Evolutionary conservation across 2,329 filamentous ascomycete genomes (phyloP).

Genomic region (Fusarium domesticum): DNA sequence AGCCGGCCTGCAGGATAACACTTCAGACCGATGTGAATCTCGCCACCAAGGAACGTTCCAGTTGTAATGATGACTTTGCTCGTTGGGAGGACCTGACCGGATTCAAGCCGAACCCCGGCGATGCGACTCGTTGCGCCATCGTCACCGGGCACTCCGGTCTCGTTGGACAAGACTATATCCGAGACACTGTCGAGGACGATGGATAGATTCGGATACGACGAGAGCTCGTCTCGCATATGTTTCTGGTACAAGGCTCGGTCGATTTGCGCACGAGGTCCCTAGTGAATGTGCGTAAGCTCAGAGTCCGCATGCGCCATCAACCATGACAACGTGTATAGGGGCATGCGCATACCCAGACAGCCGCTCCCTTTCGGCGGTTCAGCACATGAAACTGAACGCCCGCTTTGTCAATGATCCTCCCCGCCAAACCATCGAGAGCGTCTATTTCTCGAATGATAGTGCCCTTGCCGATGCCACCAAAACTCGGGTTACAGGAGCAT

Average conservation of each 20-base stretch:
- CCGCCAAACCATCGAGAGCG: slow-evolving; percentile 86
- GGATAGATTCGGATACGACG: slow-evolving; percentile 71
- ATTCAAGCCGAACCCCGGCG: slow-evolving; percentile 80
- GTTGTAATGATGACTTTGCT: slow-evolving; percentile 89
- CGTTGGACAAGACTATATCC: slow-evolving; percentile 70
- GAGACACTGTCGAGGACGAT: slow-evolving; percentile 85
- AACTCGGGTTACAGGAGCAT: slow-evolving; percentile 95
- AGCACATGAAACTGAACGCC: slow-evolving; percentile 91
- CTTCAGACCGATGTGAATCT: slow-evolving; percentile 92
- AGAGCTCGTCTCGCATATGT: slow-evolving; percentile 85
- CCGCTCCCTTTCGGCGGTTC: slow-evolving; percentile 86
- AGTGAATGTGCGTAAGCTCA: slow-evolving; percentile 1
- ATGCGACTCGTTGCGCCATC: slow-evolving; percentile 65
- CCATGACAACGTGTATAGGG: not conserved
- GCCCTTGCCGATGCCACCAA: slow-evolving; percentile 97
- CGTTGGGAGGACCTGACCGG: slow-evolving; percentile 78
- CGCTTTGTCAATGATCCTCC: slow-evolving; percentile 86
- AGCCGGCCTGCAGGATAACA: slow-evolving; percentile 84
- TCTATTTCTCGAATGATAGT: slow-evolving; percentile 95
- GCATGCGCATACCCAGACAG: slow-evolving; percentile 69
- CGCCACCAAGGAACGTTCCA: slow-evolving; percentile 89
- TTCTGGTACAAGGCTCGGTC: slow-evolving; percentile 85
- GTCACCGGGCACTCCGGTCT: slow-evolving; percentile 37
- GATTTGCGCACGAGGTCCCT: slow-evolving; percentile 91
- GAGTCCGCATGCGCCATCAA: slow-evolving; percentile 1